A percentile compares a stretch with the other conserved stretches of the same genome.
phyloP scores from a whole-genome alignment of 2,329 filamentous ascomycete species.

The Alternaria alternata region DNA sequence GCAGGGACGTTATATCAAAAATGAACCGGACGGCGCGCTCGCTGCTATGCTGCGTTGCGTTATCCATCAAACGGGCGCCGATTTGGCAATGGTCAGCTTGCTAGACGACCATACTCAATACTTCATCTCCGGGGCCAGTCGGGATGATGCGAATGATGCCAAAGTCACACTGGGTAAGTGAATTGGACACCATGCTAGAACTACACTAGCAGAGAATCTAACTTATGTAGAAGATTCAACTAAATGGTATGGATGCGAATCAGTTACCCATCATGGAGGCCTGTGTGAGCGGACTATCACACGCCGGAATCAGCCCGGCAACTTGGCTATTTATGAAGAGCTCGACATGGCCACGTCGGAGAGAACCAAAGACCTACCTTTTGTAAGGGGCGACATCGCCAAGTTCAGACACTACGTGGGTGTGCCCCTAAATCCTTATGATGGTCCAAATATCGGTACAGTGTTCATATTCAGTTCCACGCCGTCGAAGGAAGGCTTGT shows the following conservation, averaged over 20 bases:
- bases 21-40: constrained; percentile 12
- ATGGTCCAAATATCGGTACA: constrained; percentile 15
- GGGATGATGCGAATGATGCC: constrained; percentile 4
- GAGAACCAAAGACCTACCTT: constrained; percentile 13
- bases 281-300: constrained; percentile 18
- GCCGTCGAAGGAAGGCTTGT: constrained; percentile 6
- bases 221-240: constrained; percentile 9
- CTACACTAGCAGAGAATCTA: background rate
- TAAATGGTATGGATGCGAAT: constrained; percentile 16
- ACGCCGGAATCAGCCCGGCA: constrained; percentile 7
- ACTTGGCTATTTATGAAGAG: constrained; percentile 15
- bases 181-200: background rate
- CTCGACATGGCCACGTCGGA: constrained; percentile 11
- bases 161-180: constrained; percentile 15
- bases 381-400: constrained; percentile 13
- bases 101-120: constrained; percentile 17
- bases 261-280: constrained; percentile 14
- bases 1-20: background rate
- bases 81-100: constrained; percentile 15
- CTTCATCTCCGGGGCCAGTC: constrained; percentile 15
- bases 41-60: constrained; percentile 14
- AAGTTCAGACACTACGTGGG: constrained; percentile 15
- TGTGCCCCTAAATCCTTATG: constrained; percentile 14
- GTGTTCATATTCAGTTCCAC: constrained; percentile 11
- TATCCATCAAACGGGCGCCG: constrained; percentile 10